Conservation (phyloP, 164 flowering plant species). For the Brasenia schreberi region DNA sequence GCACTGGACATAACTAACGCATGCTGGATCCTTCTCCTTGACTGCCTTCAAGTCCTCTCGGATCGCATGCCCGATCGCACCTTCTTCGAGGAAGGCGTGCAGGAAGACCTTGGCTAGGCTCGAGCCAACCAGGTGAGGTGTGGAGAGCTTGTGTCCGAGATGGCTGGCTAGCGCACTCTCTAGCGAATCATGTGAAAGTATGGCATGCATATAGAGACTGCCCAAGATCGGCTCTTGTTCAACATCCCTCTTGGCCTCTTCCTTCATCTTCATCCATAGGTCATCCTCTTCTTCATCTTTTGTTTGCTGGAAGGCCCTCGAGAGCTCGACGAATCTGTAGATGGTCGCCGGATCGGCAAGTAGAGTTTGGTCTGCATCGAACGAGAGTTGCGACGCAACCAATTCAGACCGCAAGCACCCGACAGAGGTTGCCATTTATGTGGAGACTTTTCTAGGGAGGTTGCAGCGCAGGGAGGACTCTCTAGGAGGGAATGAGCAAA, state of each 20-base stretch:
- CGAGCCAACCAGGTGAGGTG: slow-evolving; percentile 18
- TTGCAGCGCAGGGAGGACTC: not conserved
- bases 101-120: slow-evolving; percentile 38
- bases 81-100: slow-evolving; percentile 21
- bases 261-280: slow-evolving; percentile 34
- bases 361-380: not conserved
- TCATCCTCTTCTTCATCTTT: slow-evolving; percentile 7
- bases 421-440: not conserved
- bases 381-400: not conserved
- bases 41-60: slow-evolving; percentile 48
- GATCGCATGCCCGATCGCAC: slow-evolving; percentile 23
- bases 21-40: slow-evolving; percentile 70
- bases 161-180: slow-evolving; percentile 47
- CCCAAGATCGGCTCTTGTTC: slow-evolving; percentile 49
- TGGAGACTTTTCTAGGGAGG: not conserved
- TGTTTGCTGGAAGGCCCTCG: not conserved
- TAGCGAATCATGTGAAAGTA: slow-evolving; percentile 34
- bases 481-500: not conserved
- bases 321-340: not conserved
- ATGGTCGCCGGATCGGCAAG: not conserved
- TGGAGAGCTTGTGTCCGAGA: slow-evolving; percentile 30
- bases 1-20: slow-evolving; percentile 53
- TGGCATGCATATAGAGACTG: slow-evolving; percentile 23
- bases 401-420: not conserved
- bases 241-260: slow-evolving; percentile 38